Percentiles rank a stretch among this genome's conserved stretches.
Evolutionary conservation across 495 filamentous ascomycete genomes (phyloP).

Genomic region (Stereocaulon alpinum): DNA sequence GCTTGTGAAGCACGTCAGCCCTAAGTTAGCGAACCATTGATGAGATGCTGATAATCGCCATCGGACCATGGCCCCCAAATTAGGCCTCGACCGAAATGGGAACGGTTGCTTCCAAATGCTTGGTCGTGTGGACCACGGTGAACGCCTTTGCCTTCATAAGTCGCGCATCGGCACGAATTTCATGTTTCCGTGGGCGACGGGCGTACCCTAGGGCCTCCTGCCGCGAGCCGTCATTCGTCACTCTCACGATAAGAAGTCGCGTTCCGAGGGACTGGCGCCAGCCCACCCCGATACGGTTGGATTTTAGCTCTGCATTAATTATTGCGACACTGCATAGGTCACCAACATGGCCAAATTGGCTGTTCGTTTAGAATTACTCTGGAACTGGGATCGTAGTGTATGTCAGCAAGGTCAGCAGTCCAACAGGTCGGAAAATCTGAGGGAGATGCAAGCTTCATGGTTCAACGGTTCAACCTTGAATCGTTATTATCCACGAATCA

Average conservation of each 20-base stretch:
- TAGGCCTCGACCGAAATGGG: not conserved
- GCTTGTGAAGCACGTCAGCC: not conserved
- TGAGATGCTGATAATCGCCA: too few relatives aligned
- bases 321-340: not conserved
- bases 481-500: too few relatives aligned
- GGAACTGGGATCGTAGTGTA: not conserved
- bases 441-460: not conserved
- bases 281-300: not conserved
- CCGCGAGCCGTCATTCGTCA: not conserved
- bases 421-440: not conserved
- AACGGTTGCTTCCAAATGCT: not conserved
- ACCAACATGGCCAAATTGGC: not conserved
- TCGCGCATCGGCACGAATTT: conserved; percentile 1
- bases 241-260: not conserved
- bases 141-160: not conserved
- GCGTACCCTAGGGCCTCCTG: not conserved
- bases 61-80: conserved; percentile 1
- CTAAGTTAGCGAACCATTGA: not conserved
- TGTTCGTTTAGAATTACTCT: not conserved
- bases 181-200: not conserved
- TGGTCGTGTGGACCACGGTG: not conserved
- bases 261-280: not conserved
- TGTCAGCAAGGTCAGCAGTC: not conserved
- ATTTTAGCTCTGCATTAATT: not conserved
- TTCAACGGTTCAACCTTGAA: not conserved